These are phyloP conservation scores for Rheum nobile DNA, from an alignment of 148 eudicot genomes.

Conservation along the genomic window DNA sequence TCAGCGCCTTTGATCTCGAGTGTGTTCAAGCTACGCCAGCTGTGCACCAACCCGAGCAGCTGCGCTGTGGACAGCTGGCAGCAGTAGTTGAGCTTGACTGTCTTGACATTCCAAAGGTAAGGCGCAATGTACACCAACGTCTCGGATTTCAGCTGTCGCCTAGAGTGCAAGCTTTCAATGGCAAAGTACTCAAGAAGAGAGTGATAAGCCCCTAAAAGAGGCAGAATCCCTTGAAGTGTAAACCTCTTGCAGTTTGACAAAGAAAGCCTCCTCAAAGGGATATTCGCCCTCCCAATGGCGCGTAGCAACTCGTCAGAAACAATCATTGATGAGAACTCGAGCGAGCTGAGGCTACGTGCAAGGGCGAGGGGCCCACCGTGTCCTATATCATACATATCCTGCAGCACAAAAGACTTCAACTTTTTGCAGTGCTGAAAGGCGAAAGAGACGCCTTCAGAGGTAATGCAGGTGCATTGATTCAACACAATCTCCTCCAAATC, in stretches of 20 bases:
- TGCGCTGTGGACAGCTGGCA: slow-evolving; percentile 21
- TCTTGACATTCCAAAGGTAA: slow-evolving; percentile 24
- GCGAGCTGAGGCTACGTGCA: slow-evolving; percentile 17
- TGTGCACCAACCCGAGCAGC: slow-evolving; percentile 25
- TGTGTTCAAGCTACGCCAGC: slow-evolving; percentile 25
- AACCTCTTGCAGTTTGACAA: slow-evolving; percentile 25
- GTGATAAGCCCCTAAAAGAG: slow-evolving; percentile 22
- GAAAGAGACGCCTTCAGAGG: slow-evolving; percentile 24
- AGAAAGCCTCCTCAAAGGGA: slow-evolving; percentile 39
- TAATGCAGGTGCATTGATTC: slow-evolving; percentile 28
- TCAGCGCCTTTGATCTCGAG: slow-evolving; percentile 33
- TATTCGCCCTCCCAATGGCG: slow-evolving; percentile 26
- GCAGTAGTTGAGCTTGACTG: slow-evolving; percentile 34
- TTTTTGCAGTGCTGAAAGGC: slow-evolving; percentile 16
- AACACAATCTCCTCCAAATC: slow-evolving; percentile 32
- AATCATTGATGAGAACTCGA: slow-evolving; percentile 26
- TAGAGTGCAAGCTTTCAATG: slow-evolving; percentile 20
- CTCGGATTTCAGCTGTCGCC: slow-evolving; percentile 9
- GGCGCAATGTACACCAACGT: slow-evolving; percentile 16
- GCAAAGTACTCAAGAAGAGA: slow-evolving; percentile 26
- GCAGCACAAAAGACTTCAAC: slow-evolving; percentile 23
- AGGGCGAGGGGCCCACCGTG: slow-evolving; percentile 15
- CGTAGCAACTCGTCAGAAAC: slow-evolving; percentile 37
- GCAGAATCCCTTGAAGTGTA: slow-evolving; percentile 26
- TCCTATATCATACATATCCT: slow-evolving; percentile 19